Evolutionary conservation across 1,139 yeast species (phyloP).

Genomic region (Yamadazyma epiphylla): DNA sequence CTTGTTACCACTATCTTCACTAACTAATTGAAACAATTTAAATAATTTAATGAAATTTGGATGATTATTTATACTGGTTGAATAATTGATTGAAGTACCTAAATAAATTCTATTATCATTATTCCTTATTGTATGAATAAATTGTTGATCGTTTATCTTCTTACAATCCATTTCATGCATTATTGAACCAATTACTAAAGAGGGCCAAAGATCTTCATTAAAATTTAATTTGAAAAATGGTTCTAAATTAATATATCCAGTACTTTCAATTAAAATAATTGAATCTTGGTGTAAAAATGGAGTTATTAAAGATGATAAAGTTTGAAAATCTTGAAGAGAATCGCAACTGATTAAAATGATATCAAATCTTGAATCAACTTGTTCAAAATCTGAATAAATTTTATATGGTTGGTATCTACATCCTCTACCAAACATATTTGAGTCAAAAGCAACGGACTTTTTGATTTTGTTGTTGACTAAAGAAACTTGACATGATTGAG

Average conservation of each 20-base stretch:
- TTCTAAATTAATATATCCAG: slow-evolving; percentile 69
- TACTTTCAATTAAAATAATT: slow-evolving; percentile 58
- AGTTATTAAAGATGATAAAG: slow-evolving; percentile 20
- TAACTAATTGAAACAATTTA: slow-evolving; percentile 32
- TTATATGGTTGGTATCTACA: slow-evolving; percentile 19
- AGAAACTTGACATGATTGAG: slow-evolving; percentile 32
- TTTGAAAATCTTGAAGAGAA: slow-evolving; percentile 43
- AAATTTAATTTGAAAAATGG: slow-evolving; percentile 51
- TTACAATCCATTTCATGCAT: slow-evolving; percentile 66
- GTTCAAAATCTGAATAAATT: slow-evolving; percentile 14
- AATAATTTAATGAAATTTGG: slow-evolving; percentile 24
- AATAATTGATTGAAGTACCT: slow-evolving; percentile 27
- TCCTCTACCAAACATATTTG: slow-evolving; percentile 18
- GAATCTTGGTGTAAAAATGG: slow-evolving; percentile 33
- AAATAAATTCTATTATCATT: slow-evolving; percentile 38
- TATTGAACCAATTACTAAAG: slow-evolving; percentile 49
- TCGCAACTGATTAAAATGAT: slow-evolving; percentile 32
- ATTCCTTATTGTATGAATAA: slow-evolving; percentile 24
- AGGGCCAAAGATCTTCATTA: slow-evolving; percentile 19
- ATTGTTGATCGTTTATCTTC: slow-evolving; percentile 22
- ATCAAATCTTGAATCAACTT: slow-evolving; percentile 25
- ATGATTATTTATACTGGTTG: slow-evolving; percentile 10
- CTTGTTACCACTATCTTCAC: slow-evolving; percentile 26
- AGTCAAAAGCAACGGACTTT: slow-evolving; percentile 14
- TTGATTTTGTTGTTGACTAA: slow-evolving; percentile 24